phyloP scores from a whole-genome alignment of 2,329 filamentous ascomycete genomes.

The Zelopaecilomyces penicillatus region DNA sequence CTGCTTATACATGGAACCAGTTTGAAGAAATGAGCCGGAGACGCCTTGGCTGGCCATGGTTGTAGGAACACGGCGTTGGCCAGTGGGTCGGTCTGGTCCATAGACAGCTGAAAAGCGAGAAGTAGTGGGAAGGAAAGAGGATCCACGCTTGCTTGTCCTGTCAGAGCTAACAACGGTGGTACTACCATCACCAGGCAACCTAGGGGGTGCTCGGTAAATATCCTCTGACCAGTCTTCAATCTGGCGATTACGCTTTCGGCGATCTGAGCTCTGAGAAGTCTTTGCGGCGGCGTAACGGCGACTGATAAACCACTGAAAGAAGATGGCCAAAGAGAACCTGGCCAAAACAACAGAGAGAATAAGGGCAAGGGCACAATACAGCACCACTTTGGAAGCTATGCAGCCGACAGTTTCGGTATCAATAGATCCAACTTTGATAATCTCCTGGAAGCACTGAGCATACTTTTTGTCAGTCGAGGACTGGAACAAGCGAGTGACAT shows the following conservation, averaged over 20 bases:
- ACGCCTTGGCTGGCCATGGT: constrained; percentile 92
- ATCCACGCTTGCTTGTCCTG: constrained; percentile 69
- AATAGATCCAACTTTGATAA: constrained; percentile 90
- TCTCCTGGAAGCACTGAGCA: constrained; percentile 82
- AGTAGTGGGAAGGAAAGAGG: constrained; percentile 80
- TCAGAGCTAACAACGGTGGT: constrained; percentile 58
- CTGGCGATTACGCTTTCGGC: constrained; percentile 78
- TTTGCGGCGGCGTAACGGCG: constrained; percentile 76
- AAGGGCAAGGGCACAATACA: constrained; percentile 86
- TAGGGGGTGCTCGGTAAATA: constrained; percentile 85
- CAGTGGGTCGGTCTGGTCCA: constrained; percentile 55
- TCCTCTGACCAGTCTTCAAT: constrained; percentile 98
- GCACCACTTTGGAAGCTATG: constrained; percentile 93
- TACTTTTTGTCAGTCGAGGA: constrained; percentile 68
- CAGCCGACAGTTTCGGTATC: constrained; percentile 95
- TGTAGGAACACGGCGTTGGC: constrained; percentile 55
- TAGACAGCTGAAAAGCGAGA: constrained; percentile 92
- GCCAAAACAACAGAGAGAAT: constrained; percentile 81
- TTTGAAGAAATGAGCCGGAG: constrained; percentile 62
- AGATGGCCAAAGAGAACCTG: constrained; percentile 79
- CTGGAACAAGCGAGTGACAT: constrained; percentile 84
- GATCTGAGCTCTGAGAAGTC: constrained; percentile 73
- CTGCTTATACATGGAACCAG: constrained; percentile 63
- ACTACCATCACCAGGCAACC: constrained; percentile 66
- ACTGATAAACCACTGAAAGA: constrained; percentile 96